These are phyloP conservation scores for Plasmodium vivax DNA, from an alignment of 169 alveolate species.

Conservation along the genomic window DNA sequence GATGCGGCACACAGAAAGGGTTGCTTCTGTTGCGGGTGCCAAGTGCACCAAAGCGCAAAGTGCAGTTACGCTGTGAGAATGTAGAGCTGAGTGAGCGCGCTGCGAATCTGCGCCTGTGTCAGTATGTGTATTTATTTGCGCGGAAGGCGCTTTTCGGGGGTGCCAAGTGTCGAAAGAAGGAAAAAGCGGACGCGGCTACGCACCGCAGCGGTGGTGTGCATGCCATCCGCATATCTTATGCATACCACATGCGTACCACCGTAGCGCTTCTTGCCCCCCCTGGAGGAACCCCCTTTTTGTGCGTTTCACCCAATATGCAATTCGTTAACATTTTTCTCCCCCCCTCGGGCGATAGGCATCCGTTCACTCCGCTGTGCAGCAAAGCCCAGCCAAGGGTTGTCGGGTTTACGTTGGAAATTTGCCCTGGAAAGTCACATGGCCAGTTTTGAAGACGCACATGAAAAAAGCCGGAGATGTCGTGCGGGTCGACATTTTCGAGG, in stretches of 20 bases:
- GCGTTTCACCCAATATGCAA: background rate
- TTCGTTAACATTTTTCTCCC: background rate
- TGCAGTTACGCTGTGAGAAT: background rate
- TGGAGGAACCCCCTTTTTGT: background rate
- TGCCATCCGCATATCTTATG: background rate
- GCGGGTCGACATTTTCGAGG: slow-evolving; percentile 92
- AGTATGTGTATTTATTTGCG: background rate
- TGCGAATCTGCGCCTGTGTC: background rate
- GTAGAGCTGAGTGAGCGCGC: background rate
- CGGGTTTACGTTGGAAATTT: slow-evolving; percentile 93
- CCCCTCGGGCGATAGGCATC: background rate
- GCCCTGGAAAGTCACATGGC: slow-evolving; percentile 93
- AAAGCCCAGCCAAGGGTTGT: slow-evolving; percentile 83
- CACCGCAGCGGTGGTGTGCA: background rate
- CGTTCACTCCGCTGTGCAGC: background rate
- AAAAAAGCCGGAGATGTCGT: slow-evolving; percentile 92
- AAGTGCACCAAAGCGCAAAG: background rate
- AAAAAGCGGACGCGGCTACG: background rate
- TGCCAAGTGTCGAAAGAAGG: background rate
- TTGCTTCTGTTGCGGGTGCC: background rate
- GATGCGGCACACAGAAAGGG: background rate
- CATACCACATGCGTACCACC: background rate
- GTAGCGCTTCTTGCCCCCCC: background rate
- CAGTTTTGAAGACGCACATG: slow-evolving; percentile 91
- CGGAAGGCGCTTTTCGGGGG: background rate